Conservation (phyloP, 495 filamentous ascomycete genomes). For the Aspergillus saccharolyticus region DNA sequence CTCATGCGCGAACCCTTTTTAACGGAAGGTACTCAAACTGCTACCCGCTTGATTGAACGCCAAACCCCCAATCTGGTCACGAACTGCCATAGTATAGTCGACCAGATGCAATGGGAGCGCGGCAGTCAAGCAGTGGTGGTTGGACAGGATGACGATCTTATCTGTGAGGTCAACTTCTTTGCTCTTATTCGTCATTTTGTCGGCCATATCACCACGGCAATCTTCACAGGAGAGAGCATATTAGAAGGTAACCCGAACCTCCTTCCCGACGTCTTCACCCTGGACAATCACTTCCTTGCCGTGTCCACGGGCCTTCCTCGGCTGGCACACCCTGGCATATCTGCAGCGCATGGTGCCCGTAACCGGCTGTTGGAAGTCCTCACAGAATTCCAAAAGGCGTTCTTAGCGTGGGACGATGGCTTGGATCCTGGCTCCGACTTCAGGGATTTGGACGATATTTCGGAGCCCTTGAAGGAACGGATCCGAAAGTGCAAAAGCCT, state of each 20-base stretch:
- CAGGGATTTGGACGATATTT: slow-evolving; percentile 51
- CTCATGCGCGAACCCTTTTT: slow-evolving; percentile 44
- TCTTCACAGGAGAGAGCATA: slow-evolving; percentile 52
- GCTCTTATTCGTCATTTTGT: slow-evolving; percentile 52
- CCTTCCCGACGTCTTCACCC: slow-evolving; percentile 48
- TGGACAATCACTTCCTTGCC: slow-evolving; percentile 49
- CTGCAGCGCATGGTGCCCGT: slow-evolving; percentile 48
- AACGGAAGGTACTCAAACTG: slow-evolving; percentile 30
- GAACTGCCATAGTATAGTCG: slow-evolving; percentile 53
- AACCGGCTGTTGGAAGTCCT: slow-evolving; percentile 45
- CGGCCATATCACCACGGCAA: slow-evolving; percentile 43
- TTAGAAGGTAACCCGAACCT: slow-evolving; percentile 50
- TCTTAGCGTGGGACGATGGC: slow-evolving; percentile 42
- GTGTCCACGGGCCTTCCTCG: slow-evolving; percentile 49
- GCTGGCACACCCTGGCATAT: slow-evolving; percentile 47
- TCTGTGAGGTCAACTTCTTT: slow-evolving; percentile 49
- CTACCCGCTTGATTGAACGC: slow-evolving; percentile 34
- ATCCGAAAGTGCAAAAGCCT: slow-evolving; percentile 34
- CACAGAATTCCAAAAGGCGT: slow-evolving; percentile 44
- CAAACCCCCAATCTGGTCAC: slow-evolving; percentile 50
- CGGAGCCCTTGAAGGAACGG: slow-evolving; percentile 42
- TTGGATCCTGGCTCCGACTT: slow-evolving; percentile 42
- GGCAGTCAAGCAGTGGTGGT: slow-evolving; percentile 32
- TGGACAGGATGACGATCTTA: slow-evolving; percentile 23
- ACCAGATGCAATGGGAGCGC: slow-evolving; percentile 59